Percentiles rank a stretch among this genome's conserved stretches.
phyloP scores from a whole-genome alignment of 805 yeast species.

The Myxozyma neglecta region DNA sequence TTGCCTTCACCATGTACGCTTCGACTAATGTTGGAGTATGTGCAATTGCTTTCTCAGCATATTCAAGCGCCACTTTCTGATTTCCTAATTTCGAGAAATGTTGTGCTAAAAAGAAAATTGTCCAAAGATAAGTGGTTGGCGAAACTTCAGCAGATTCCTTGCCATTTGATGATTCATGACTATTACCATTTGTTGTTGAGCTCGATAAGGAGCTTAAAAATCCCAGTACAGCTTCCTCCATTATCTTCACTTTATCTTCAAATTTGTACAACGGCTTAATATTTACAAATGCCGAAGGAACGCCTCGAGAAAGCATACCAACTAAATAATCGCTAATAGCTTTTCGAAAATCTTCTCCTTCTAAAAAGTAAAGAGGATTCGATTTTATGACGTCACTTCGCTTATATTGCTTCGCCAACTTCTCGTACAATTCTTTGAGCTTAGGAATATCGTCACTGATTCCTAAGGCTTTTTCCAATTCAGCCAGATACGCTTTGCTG shows the following conservation, averaged over 20 bases:
- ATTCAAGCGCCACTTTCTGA: constrained; percentile 53
- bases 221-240: constrained; percentile 56
- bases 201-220: constrained; percentile 39
- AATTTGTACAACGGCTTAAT: constrained; percentile 75
- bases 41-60: constrained; percentile 60
- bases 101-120: constrained; percentile 73
- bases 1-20: constrained; percentile 73
- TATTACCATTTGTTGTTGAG: background rate
- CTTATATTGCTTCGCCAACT: constrained; percentile 71
- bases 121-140: constrained; percentile 57
- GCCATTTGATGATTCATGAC: constrained; percentile 28
- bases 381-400: constrained; percentile 71
- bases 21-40: constrained; percentile 87
- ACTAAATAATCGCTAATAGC: constrained; percentile 57
- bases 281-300: constrained; percentile 85
- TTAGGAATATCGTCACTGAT: constrained; percentile 47
- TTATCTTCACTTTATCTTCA: constrained; percentile 42
- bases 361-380: constrained; percentile 72
- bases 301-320: constrained; percentile 69
- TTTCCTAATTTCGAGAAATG: constrained; percentile 63
- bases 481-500: constrained; percentile 60
- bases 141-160: constrained; percentile 33
- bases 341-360: constrained; percentile 50
- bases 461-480: constrained; percentile 66
- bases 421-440: constrained; percentile 62